phyloP scores from a whole-genome alignment of 2,329 filamentous ascomycete species.

The Sclerotinia sclerotiorum region DNA sequence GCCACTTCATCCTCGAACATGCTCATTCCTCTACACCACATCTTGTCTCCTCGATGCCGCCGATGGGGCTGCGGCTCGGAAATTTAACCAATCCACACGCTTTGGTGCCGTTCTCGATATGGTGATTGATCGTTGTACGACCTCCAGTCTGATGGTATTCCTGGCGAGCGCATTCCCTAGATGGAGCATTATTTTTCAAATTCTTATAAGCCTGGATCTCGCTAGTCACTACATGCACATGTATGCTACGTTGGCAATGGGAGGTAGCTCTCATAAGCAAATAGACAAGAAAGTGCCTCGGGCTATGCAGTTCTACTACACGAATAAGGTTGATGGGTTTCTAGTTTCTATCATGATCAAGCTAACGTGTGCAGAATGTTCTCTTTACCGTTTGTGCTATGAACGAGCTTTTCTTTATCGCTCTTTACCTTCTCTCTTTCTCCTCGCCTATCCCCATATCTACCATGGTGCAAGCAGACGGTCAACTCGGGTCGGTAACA shows the following conservation, averaged over 20 bases:
- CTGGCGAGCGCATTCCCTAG: constrained; percentile 90
- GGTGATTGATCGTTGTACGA: constrained; percentile 98
- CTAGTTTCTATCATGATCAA: neutral
- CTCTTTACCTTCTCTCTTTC: constrained; percentile 95
- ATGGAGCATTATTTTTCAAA: constrained; percentile 92
- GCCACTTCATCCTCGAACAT: constrained; percentile 96
- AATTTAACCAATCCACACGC: constrained; percentile 85
- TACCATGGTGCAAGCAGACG: constrained; percentile 64
- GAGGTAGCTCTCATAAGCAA: constrained; percentile 84
- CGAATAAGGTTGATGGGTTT: constrained; percentile 73
- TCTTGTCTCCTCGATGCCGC: constrained; percentile 94
- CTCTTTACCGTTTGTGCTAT: constrained; percentile 86
- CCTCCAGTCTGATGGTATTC: constrained; percentile 90
- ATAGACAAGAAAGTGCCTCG: constrained; percentile 84
- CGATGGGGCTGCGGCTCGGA: constrained; percentile 87
- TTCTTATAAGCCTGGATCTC: constrained; percentile 86
- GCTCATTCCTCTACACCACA: constrained; percentile 84
- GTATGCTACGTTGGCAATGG: constrained; percentile 91
- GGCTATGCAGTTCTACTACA: constrained; percentile 93
- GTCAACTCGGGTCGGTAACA: constrained; percentile 53
- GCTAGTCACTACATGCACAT: constrained; percentile 99
- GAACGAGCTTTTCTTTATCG: constrained; percentile 98
- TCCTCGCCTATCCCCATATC: constrained; percentile 86
- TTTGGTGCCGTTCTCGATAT: constrained; percentile 98
- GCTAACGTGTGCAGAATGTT: constrained; percentile 61